A percentile compares a stretch with the other conserved stretches of the same genome.
These are phyloP conservation scores for Oemleria cerasiformis DNA, from an alignment of 306 rosid genomes.

Conservation along the genomic window DNA sequence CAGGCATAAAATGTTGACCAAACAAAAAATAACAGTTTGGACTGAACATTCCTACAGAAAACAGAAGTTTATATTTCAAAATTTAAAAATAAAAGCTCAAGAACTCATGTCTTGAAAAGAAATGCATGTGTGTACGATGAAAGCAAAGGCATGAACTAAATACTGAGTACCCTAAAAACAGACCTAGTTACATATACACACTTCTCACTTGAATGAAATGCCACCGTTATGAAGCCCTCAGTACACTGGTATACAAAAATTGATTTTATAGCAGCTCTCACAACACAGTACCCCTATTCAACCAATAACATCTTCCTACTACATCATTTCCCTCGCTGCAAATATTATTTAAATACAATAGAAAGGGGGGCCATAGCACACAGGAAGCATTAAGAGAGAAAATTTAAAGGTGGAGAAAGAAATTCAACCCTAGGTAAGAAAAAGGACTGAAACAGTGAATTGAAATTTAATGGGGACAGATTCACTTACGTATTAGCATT, in stretches of 20 bases:
- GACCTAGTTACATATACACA: neutral
- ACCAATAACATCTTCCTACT: neutral
- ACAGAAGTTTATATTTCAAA: neutral
- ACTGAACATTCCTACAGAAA: neutral
- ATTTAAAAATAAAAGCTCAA: neutral
- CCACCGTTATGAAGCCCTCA: neutral
- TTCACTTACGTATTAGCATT: constrained; percentile 50
- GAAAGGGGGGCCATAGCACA: neutral
- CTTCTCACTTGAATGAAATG: neutral
- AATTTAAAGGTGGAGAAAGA: neutral
- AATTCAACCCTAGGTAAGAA: neutral
- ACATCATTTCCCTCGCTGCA: neutral
- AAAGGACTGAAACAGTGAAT: constrained; percentile 9
- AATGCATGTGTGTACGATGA: neutral
- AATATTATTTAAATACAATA: neutral
- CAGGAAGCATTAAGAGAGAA: neutral
- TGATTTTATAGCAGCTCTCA: neutral
- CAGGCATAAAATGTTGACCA: neutral
- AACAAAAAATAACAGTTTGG: neutral
- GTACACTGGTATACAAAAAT: neutral
- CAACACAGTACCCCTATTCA: neutral
- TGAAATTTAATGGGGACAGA: constrained; percentile 20
- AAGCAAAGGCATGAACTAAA: neutral
- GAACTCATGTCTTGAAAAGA: neutral
- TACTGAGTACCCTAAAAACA: neutral